Evolutionary conservation across 768 basidiomycete species (phyloP).

Genomic region (Kwoniella botswanensis): DNA sequence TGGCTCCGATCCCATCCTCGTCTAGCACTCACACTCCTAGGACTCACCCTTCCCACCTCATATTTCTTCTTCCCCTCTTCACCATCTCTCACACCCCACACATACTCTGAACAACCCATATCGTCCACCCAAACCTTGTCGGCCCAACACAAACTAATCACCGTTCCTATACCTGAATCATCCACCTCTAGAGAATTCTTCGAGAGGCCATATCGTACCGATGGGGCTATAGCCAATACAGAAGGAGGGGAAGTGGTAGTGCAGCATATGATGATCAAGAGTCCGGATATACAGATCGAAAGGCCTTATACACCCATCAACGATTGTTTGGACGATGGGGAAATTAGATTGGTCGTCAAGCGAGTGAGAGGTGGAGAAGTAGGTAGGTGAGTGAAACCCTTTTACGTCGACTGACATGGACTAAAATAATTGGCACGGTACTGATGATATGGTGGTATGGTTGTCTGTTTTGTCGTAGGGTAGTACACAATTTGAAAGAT

Average conservation of each 20-base stretch:
- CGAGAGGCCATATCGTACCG: slow-evolving; percentile 18
- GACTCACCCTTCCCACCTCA: slow-evolving; percentile 30
- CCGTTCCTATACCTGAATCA: slow-evolving; percentile 32
- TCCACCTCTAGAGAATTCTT: slow-evolving; percentile 31
- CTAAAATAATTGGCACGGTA: too few species aligned
- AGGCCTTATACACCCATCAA: slow-evolving; percentile 56
- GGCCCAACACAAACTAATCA: slow-evolving; percentile 42
- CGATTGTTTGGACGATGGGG: slow-evolving; percentile 43
- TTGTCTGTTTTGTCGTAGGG: slow-evolving; percentile 2
- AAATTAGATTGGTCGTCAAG: slow-evolving; percentile 52
- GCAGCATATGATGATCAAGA: slow-evolving; percentile 55
- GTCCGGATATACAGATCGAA: slow-evolving; percentile 55
- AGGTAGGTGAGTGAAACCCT: slow-evolving; percentile 47
- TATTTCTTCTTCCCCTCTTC: slow-evolving; percentile 31
- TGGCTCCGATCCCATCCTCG: slow-evolving; percentile 6
- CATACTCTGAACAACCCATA: slow-evolving; percentile 48
- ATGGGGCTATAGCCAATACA: slow-evolving; percentile 2
- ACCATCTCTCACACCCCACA: slow-evolving; percentile 33
- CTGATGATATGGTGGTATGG: too few species aligned
- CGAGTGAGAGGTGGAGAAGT: slow-evolving; percentile 56
- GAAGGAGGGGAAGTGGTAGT: slow-evolving; percentile 35
- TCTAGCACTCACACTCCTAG: slow-evolving; percentile 15
- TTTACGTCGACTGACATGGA: too few species aligned
- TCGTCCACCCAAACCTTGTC: slow-evolving; percentile 26
- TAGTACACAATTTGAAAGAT: slow-evolving; percentile 44